A percentile compares a stretch with the other conserved stretches of the same genome.
Conservation (phyloP, 1,139 yeast genomes). For the Candida sanyaensis region DNA sequence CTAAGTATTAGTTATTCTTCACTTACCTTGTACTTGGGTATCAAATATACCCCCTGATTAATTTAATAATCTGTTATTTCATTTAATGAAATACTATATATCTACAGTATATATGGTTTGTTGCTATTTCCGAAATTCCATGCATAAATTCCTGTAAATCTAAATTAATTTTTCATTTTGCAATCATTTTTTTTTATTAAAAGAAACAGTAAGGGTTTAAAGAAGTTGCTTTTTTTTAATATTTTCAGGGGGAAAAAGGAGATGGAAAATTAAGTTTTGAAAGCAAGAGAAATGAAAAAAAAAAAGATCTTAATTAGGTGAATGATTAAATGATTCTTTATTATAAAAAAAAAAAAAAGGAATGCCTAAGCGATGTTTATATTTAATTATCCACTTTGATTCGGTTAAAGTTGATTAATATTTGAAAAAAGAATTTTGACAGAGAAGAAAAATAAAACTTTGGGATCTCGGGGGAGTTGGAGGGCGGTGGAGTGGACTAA, state of each 20-base stretch:
- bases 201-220: neutral
- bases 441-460: neutral
- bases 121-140: neutral
- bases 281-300: neutral
- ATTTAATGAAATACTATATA: too few species aligned
- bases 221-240: neutral
- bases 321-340: neutral
- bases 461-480: too few species aligned
- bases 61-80: too few species aligned
- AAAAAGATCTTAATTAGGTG: neutral
- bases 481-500: too few species aligned
- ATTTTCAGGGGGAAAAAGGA: neutral
- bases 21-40: too few species aligned
- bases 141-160: neutral
- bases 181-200: constrained; percentile 1
- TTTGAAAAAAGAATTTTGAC: neutral
- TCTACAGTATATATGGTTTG: neutral
- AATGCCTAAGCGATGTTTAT: neutral
- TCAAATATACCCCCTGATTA: too few species aligned
- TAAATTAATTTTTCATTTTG: neutral
- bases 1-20: too few species aligned
- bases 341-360: neutral
- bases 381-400: neutral
- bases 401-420: neutral
- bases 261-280: neutral